These are phyloP conservation scores for Cercospora beticola DNA, from an alignment of 2,329 filamentous ascomycete species.

Conservation along the genomic window DNA sequence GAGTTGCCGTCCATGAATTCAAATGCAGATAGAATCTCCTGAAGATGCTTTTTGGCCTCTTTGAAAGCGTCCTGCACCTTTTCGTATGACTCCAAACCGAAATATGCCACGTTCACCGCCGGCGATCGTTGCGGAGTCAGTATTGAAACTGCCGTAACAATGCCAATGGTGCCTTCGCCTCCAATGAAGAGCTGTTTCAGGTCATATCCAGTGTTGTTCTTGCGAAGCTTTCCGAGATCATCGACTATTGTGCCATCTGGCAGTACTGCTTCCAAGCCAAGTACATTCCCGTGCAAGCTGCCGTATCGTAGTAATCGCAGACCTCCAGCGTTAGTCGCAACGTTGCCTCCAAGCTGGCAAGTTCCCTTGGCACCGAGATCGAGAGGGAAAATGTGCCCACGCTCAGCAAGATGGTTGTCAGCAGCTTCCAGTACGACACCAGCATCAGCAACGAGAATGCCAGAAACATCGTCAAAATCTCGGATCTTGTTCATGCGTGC, in stretches of 20 bases:
- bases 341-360: slow-evolving; percentile 93
- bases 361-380: slow-evolving; percentile 98
- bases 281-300: slow-evolving; percentile 86
- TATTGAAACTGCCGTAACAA: slow-evolving; percentile 87
- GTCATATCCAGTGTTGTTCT: slow-evolving; percentile 99
- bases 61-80: slow-evolving; percentile 82
- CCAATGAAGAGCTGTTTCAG: slow-evolving; percentile 96
- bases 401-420: slow-evolving; percentile 80
- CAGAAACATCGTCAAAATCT: slow-evolving; percentile 90
- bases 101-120: slow-evolving; percentile 91
- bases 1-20: slow-evolving; percentile 91
- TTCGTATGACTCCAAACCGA: slow-evolving; percentile 86
- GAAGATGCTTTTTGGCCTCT: slow-evolving; percentile 84
- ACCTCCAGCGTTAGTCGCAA: slow-evolving; percentile 93
- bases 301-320: slow-evolving; percentile 88
- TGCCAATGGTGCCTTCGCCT: slow-evolving; percentile 88
- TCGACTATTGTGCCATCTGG: slow-evolving; percentile 91
- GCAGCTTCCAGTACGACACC: slow-evolving; percentile 87
- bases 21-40: slow-evolving; percentile 94
- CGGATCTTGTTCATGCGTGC: slow-evolving; percentile 86
- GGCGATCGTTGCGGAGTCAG: slow-evolving; percentile 83
- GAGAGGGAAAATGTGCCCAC: slow-evolving; percentile 85
- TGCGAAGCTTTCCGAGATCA: slow-evolving; percentile 81
- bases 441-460: slow-evolving; percentile 84
- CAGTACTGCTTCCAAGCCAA: slow-evolving; percentile 90